Percentiles rank a stretch among this genome's conserved stretches.
Conservation (phyloP, 2,329 filamentous ascomycete species). For the Cytospora leucostoma region DNA sequence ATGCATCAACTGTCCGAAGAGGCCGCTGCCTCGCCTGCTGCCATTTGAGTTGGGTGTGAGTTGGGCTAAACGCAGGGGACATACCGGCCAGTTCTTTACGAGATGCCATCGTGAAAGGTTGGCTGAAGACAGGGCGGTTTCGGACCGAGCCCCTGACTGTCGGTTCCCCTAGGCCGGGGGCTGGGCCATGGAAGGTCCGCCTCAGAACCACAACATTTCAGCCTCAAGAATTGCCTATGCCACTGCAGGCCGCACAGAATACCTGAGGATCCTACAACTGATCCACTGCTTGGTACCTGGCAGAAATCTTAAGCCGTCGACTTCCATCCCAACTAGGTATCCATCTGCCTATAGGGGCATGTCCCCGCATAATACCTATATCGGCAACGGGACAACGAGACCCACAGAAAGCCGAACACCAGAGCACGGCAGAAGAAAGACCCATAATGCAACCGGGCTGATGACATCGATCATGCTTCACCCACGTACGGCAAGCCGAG, state of each 20-base stretch:
- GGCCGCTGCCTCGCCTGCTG: background rate
- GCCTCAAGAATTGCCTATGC: conserved; percentile 2
- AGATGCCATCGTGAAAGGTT: conserved; percentile 28
- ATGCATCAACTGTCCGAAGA: background rate
- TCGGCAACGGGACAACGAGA: conserved; percentile 15
- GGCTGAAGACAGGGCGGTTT: conserved; percentile 20
- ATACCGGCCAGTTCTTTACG: background rate
- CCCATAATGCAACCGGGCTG: background rate
- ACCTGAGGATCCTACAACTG: conserved; percentile 1
- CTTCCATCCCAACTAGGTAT: conserved; percentile 12
- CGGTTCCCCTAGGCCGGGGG: conserved; percentile 21
- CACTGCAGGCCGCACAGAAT: conserved; percentile 12
- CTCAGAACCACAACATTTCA: conserved; percentile 7
- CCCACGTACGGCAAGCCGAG: background rate
- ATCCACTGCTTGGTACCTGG: conserved; percentile 13
- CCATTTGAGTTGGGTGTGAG: background rate
- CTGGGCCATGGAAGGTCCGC: conserved; percentile 3
- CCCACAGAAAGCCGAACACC: conserved; percentile 27
- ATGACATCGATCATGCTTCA: background rate
- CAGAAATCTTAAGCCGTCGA: conserved; percentile 17
- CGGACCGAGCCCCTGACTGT: conserved; percentile 8
- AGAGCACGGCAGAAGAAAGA: conserved; percentile 13
- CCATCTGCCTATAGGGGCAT: conserved; percentile 9
- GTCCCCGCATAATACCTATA: conserved; percentile 20
- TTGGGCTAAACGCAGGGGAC: too few relatives aligned